Percentiles rank a stretch among this genome's conserved stretches.
These are phyloP conservation scores for Prunella vulgaris DNA, from an alignment of 257 asterid species.

Conservation along the genomic window DNA sequence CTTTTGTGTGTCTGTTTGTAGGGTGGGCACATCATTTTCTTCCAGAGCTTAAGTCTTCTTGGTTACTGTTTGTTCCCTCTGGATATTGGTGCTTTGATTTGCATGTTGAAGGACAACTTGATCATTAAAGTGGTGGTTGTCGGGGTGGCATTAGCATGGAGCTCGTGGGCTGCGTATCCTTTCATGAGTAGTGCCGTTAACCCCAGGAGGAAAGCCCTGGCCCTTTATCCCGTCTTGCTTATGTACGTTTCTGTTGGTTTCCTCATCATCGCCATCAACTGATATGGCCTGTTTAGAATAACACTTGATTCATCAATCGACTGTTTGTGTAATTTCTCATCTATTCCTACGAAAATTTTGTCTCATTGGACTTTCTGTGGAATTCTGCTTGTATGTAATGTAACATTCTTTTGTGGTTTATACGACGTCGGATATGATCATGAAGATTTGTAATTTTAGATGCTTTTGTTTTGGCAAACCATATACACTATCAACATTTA, in stretches of 20 bases:
- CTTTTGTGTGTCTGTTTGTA: conserved; percentile 19
- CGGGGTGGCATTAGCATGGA: conserved; percentile 78
- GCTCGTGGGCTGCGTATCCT: conserved; percentile 99
- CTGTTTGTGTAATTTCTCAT: background rate
- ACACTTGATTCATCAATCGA: background rate
- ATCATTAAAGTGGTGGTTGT: conserved; percentile 75
- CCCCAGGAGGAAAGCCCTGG: conserved; percentile 89
- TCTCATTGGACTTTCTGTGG: conserved; percentile 9
- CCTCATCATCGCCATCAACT: conserved; percentile 86
- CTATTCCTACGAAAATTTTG: conserved; percentile 19
- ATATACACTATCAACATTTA: too few relatives aligned
- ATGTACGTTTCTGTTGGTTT: conserved; percentile 95
- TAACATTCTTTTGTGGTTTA: conserved; percentile 4
- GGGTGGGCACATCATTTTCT: conserved; percentile 99
- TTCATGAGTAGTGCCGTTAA: conserved; percentile 92
- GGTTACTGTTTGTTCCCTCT: conserved; percentile 93
- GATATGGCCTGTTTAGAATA: conserved; percentile 19
- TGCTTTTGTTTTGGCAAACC: too few relatives aligned
- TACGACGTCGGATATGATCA: background rate
- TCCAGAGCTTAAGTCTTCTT: conserved; percentile 90
- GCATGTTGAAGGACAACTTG: conserved; percentile 76
- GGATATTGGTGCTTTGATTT: conserved; percentile 76
- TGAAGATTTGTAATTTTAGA: too few relatives aligned
- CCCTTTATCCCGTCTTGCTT: conserved; percentile 84
- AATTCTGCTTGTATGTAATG: conserved; percentile 14